Percentiles rank a stretch among this genome's conserved stretches.
Conservation (phyloP, 108 stramenopile genomes). For the Chaetoceros tenuissimus region DNA sequence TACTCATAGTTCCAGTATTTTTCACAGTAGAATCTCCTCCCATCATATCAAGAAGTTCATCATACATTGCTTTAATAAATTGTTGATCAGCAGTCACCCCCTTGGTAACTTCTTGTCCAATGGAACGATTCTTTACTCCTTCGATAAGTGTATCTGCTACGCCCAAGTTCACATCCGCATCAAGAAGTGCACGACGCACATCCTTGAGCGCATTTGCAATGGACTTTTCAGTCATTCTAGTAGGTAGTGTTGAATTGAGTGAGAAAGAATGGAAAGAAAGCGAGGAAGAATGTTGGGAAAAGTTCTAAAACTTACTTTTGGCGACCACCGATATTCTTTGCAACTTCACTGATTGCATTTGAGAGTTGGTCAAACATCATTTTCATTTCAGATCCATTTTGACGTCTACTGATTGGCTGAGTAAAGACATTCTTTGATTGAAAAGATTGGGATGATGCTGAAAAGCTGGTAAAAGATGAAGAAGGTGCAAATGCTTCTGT, state of each 20-base stretch:
- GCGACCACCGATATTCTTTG: conserved; percentile 58
- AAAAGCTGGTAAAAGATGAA: conserved; percentile 1
- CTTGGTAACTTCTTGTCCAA: conserved; percentile 73
- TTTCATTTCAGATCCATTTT: conserved; percentile 19
- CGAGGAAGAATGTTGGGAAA: not conserved
- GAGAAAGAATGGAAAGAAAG: not conserved
- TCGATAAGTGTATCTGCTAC: conserved; percentile 87
- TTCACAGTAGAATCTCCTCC: conserved; percentile 50
- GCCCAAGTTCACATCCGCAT: conserved; percentile 84
- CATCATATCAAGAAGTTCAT: conserved; percentile 91
- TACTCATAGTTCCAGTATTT: conserved; percentile 10
- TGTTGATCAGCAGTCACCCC: conserved; percentile 90
- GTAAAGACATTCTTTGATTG: too few species aligned
- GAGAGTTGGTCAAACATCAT: conserved; percentile 89
- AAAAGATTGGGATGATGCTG: not conserved
- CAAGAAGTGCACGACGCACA: conserved; percentile 81
- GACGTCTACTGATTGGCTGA: too few species aligned
- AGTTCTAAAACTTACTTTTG: conserved; percentile 27
- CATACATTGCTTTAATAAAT: conserved; percentile 94
- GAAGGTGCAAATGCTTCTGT: not conserved
- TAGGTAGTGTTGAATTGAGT: not conserved
- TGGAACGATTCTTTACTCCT: conserved; percentile 73
- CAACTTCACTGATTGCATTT: conserved; percentile 54
- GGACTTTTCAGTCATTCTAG: conserved; percentile 67
- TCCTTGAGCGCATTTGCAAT: conserved; percentile 73